Evolutionary conservation across 1,139 yeast species (phyloP).

Genomic region (Taphrina communis): DNA sequence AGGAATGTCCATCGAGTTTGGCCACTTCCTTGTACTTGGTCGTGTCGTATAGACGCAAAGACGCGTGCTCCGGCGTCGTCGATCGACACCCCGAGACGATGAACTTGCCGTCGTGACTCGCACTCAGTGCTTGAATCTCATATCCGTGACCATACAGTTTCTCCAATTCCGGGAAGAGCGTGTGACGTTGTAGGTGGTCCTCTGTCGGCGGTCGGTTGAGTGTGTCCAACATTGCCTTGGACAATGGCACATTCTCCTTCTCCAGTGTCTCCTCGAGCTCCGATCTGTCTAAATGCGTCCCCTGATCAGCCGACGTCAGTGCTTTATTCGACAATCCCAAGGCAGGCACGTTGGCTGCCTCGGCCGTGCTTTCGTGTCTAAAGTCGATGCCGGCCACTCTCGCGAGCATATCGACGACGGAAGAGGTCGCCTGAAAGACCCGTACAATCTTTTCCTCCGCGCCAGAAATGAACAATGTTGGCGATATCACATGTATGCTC

Average conservation of each 20-base stretch:
- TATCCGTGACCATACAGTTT: slow-evolving; percentile 97
- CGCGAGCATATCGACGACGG: slow-evolving; percentile 68
- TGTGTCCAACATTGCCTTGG: slow-evolving; percentile 44
- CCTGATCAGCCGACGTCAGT: slow-evolving; percentile 59
- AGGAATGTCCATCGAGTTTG: slow-evolving; percentile 64
- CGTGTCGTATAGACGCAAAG: slow-evolving; percentile 73
- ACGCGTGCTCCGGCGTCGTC: slow-evolving; percentile 82
- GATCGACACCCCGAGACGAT: slow-evolving; percentile 93
- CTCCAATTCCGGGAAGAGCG: slow-evolving; percentile 93
- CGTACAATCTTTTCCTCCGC: slow-evolving; percentile 95
- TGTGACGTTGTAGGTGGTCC: slow-evolving; percentile 86
- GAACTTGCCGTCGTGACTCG: slow-evolving; percentile 66
- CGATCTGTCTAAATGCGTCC: slow-evolving; percentile 39
- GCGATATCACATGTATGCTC: slow-evolving; percentile 68
- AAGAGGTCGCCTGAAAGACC: slow-evolving; percentile 86
- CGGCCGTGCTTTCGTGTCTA: slow-evolving; percentile 59
- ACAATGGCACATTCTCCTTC: slow-evolving; percentile 48
- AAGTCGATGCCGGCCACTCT: slow-evolving; percentile 44
- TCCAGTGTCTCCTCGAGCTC: slow-evolving; percentile 53
- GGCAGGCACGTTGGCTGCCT: slow-evolving; percentile 89
- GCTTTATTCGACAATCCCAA: slow-evolving; percentile 94
- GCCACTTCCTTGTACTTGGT: slow-evolving; percentile 66
- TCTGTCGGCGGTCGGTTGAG: slow-evolving; percentile 75
- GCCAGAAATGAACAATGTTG: slow-evolving; percentile 79
- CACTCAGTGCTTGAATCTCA: slow-evolving; percentile 81